Evolutionary conservation across 306 rosid genomes (phyloP).

Genomic region (Cyclanthera cordifolia): DNA sequence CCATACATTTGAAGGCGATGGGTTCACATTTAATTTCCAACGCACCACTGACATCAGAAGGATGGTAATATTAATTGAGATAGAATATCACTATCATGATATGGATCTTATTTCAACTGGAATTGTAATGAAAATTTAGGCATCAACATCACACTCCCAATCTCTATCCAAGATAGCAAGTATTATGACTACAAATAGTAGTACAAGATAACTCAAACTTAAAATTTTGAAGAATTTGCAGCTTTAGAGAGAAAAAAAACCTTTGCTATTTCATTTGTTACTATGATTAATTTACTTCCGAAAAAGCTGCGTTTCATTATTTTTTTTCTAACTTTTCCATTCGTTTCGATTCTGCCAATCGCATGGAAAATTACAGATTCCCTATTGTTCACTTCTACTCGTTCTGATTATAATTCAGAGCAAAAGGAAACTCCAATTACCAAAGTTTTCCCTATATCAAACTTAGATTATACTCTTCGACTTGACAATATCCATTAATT

Average conservation of each 20-base stretch:
- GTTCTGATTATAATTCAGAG: not conserved
- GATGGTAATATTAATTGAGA: not conserved
- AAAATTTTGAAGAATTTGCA: not conserved
- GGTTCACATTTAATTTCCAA: not conserved
- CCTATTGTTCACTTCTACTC: not conserved
- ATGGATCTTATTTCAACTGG: not conserved
- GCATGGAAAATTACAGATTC: not conserved
- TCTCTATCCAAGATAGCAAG: not conserved
- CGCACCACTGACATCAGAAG: not conserved
- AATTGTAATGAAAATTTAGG: not conserved
- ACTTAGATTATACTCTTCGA: not conserved
- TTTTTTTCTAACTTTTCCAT: not conserved
- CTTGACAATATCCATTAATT: not conserved
- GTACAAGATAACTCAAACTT: not conserved
- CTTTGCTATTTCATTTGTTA: not conserved
- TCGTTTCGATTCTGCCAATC: not conserved
- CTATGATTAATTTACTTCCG: not conserved
- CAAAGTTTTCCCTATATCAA: not conserved
- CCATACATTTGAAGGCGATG: not conserved
- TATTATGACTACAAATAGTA: not conserved
- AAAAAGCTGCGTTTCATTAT: not conserved
- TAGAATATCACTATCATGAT: not conserved
- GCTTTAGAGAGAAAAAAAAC: not conserved
- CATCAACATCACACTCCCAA: constrained; percentile 1
- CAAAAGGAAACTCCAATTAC: not conserved